Conservation (phyloP, 1,284 basidiomycete genomes). For the Apiotrichum akiyoshidainum region DNA sequence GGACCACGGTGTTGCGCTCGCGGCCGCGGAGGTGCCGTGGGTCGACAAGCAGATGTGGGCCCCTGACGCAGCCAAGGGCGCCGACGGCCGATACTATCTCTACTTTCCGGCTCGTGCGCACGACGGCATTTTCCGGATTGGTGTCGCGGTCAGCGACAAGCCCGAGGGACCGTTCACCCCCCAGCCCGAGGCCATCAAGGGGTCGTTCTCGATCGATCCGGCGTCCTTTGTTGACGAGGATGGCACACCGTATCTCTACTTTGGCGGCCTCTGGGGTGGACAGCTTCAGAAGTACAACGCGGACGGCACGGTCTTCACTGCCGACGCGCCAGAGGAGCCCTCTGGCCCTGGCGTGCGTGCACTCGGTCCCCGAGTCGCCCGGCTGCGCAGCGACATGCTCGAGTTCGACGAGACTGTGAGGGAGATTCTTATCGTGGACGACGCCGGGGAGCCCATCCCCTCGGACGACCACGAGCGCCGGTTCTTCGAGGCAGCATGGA, state of each 20-base stretch:
- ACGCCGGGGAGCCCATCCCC: conserved; percentile 24
- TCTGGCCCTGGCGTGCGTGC: conserved; percentile 26
- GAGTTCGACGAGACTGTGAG: conserved; percentile 29
- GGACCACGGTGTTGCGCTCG: conserved; percentile 38
- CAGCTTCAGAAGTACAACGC: conserved; percentile 38
- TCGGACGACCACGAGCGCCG: conserved; percentile 40
- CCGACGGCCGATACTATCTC: conserved; percentile 36
- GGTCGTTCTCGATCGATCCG: conserved; percentile 39
- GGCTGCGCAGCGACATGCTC: conserved; percentile 31
- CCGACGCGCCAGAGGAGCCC: conserved; percentile 31
- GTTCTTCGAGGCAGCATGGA: conserved; percentile 45
- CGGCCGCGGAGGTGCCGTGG: conserved; percentile 35
- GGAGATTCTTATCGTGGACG: conserved; percentile 29
- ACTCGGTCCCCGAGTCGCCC: conserved; percentile 32
- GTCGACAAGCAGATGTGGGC: conserved; percentile 42
- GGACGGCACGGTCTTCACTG: conserved; percentile 21
- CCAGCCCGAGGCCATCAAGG: conserved; percentile 31
- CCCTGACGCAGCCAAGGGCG: conserved; percentile 31
- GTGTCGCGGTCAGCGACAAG: conserved; percentile 30
- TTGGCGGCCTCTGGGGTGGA: conserved; percentile 44
- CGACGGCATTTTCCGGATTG: conserved; percentile 39
- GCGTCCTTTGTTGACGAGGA: conserved; percentile 39
- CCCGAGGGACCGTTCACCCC: conserved; percentile 41
- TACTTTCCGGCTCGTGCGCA: conserved; percentile 42
- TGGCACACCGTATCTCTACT: conserved; percentile 36